These are phyloP conservation scores for Knufia fluminis DNA, from an alignment of 2,329 filamentous ascomycete genomes.

Conservation along the genomic window DNA sequence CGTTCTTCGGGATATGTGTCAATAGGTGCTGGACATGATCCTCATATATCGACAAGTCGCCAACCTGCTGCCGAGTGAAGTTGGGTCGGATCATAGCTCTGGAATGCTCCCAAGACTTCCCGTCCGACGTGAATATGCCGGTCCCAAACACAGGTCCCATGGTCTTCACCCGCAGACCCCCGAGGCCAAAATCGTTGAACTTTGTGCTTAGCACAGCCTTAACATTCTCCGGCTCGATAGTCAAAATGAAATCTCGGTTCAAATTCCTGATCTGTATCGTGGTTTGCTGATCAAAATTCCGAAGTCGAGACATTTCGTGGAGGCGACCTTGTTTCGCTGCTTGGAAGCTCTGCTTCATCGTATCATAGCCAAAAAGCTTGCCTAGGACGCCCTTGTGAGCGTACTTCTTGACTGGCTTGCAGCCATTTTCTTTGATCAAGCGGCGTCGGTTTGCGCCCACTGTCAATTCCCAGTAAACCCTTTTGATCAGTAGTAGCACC, in stretches of 20 bases:
- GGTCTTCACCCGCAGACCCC: neutral
- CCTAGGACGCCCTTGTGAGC: conserved; percentile 37
- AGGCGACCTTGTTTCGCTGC: conserved; percentile 15
- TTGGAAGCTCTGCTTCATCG: conserved; percentile 15
- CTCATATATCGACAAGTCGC: conserved; percentile 75
- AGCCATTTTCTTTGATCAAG: conserved; percentile 33
- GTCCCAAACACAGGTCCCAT: conserved; percentile 51
- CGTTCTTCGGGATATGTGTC: conserved; percentile 46
- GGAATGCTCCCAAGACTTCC: conserved; percentile 67
- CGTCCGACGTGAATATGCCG: conserved; percentile 75
- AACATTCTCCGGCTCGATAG: conserved; percentile 43
- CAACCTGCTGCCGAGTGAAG: conserved; percentile 76
- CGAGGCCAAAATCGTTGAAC: conserved; percentile 80
- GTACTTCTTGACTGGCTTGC: conserved; percentile 37
- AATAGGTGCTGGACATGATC: conserved; percentile 55
- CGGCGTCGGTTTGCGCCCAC: conserved; percentile 15
- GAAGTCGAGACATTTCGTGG: conserved; percentile 13
- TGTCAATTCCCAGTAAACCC: conserved; percentile 18
- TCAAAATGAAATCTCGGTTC: conserved; percentile 19
- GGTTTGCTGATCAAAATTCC: conserved; percentile 12
- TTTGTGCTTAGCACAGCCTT: conserved; percentile 66
- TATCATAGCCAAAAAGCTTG: conserved; percentile 17
- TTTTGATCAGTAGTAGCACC: conserved; percentile 10
- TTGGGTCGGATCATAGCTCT: conserved; percentile 77
- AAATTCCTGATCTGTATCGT: conserved; percentile 6